Conservation (phyloP, 768 basidiomycete species). For the Hygrophoropsis aurantiaca region DNA sequence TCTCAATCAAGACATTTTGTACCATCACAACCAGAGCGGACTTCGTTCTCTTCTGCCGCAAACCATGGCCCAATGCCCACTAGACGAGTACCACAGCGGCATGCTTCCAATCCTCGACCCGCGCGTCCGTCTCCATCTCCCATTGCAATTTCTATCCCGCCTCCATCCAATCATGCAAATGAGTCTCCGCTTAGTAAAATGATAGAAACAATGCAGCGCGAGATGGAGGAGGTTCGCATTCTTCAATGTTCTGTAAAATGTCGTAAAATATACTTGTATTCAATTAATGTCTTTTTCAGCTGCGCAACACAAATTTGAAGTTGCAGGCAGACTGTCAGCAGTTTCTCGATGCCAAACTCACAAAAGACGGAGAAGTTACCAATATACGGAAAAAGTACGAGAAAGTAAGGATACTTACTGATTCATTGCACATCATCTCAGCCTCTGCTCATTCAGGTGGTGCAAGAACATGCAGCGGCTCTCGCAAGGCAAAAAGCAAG, state of each 20-base stretch:
- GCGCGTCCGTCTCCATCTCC: background rate
- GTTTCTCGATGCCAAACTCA: slow-evolving; percentile 49
- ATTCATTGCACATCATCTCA: background rate
- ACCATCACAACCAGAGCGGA: slow-evolving; percentile 6
- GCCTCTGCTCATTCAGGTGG: slow-evolving; percentile 40
- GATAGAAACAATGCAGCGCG: slow-evolving; percentile 24
- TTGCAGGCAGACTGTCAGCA: slow-evolving; percentile 45
- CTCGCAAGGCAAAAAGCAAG: slow-evolving; percentile 55
- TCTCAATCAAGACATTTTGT: slow-evolving; percentile 13
- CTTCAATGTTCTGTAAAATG: background rate
- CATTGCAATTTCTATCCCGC: background rate
- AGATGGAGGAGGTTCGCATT: slow-evolving; percentile 49
- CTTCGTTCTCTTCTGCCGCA: slow-evolving; percentile 1
- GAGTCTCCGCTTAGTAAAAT: slow-evolving; percentile 10
- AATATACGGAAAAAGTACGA: slow-evolving; percentile 66
- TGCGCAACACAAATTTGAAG: slow-evolving; percentile 48
- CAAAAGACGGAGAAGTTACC: slow-evolving; percentile 71
- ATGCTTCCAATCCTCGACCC: background rate
- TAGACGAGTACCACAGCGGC: slow-evolving; percentile 9
- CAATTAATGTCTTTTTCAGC: slow-evolving; percentile 33
- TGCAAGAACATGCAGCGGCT: slow-evolving; percentile 59
- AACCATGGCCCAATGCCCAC: slow-evolving; percentile 12
- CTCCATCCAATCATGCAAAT: slow-evolving; percentile 7
- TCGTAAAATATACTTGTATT: slow-evolving; percentile 12
- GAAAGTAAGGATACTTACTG: slow-evolving; percentile 45